Percentiles rank a stretch among this genome's conserved stretches.
phyloP scores from a whole-genome alignment of 2,329 filamentous ascomycete genomes.

The Catunica adiposa region DNA sequence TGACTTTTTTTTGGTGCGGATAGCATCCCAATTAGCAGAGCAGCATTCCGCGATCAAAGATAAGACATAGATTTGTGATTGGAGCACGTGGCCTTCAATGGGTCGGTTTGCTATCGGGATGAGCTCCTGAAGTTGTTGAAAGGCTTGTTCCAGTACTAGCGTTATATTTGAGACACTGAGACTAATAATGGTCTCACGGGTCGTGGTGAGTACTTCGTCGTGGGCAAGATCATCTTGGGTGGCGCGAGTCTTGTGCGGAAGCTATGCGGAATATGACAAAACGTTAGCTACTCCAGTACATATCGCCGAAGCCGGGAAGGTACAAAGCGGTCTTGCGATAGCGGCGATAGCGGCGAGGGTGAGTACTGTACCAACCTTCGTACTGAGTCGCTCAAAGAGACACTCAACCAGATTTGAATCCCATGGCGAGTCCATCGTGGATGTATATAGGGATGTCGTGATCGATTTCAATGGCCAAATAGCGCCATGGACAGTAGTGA shows the following conservation, averaged over 20 bases:
- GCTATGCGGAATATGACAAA: constrained; percentile 24
- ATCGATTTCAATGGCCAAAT: not conserved
- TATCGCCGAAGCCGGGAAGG: not conserved
- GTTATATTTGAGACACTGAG: constrained; percentile 38
- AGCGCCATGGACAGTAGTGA: not conserved
- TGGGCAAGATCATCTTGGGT: constrained; percentile 38
- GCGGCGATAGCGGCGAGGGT: not conserved
- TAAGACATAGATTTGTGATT: constrained; percentile 49
- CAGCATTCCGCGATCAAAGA: constrained; percentile 49
- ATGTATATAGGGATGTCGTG: too few relatives aligned
- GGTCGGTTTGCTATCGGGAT: constrained; percentile 33
- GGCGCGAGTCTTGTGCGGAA: constrained; percentile 46
- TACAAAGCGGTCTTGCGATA: too few relatives aligned
- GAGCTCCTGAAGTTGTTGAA: constrained; percentile 42
- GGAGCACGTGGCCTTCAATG: constrained; percentile 37
- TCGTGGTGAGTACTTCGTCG: constrained; percentile 45
- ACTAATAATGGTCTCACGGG: constrained; percentile 43
- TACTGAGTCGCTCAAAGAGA: constrained; percentile 41
- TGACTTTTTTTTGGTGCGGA: constrained; percentile 20
- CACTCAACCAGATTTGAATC: constrained; percentile 40
- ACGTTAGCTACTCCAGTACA: not conserved
- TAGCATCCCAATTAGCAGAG: constrained; percentile 39
- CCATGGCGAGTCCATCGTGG: constrained; percentile 19
- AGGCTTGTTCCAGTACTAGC: constrained; percentile 38
- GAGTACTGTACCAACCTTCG: constrained; percentile 31